phyloP scores from a whole-genome alignment of 1,284 basidiomycete genomes.

The Erythrobasidium hasegawianum region DNA sequence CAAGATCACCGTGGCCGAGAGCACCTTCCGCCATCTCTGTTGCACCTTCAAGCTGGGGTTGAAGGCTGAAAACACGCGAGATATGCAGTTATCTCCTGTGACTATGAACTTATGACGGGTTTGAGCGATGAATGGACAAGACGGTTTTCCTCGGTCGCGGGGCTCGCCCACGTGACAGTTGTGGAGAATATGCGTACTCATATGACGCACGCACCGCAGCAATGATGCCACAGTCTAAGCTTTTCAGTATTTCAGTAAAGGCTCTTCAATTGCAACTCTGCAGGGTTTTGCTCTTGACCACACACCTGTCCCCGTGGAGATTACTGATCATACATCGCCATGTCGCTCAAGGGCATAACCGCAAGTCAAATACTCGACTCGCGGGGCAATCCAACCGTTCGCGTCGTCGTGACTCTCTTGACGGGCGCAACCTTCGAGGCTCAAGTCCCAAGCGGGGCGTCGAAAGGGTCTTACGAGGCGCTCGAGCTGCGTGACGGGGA shows the following conservation, averaged over 20 bases:
- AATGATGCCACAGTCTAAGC: background rate
- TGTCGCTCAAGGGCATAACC: background rate
- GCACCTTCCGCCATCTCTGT: conserved; percentile 1
- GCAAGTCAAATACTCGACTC: conserved; percentile 1
- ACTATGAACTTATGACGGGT: background rate
- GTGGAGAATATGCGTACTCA: background rate
- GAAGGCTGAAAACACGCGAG: background rate
- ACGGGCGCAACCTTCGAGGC: conserved; percentile 1
- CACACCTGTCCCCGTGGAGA: background rate
- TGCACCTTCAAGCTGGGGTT: background rate
- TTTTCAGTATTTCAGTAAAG: background rate
- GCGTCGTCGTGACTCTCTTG: background rate
- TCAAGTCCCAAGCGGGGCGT: conserved; percentile 88
- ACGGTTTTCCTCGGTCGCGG: background rate
- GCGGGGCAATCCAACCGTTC: background rate
- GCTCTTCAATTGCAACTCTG: background rate
- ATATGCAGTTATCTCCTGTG: conserved; percentile 1
- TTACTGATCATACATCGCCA: background rate
- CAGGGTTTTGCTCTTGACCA: background rate
- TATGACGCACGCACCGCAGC: background rate
- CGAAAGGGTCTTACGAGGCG: conserved; percentile 95
- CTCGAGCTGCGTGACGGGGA: conserved; percentile 97
- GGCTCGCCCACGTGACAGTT: conserved; percentile 1
- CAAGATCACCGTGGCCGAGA: conserved; percentile 1
- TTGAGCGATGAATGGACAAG: background rate